Evolutionary conservation across 495 filamentous ascomycete genomes (phyloP).

Genomic region (Astrothelium subdiscretum): DNA sequence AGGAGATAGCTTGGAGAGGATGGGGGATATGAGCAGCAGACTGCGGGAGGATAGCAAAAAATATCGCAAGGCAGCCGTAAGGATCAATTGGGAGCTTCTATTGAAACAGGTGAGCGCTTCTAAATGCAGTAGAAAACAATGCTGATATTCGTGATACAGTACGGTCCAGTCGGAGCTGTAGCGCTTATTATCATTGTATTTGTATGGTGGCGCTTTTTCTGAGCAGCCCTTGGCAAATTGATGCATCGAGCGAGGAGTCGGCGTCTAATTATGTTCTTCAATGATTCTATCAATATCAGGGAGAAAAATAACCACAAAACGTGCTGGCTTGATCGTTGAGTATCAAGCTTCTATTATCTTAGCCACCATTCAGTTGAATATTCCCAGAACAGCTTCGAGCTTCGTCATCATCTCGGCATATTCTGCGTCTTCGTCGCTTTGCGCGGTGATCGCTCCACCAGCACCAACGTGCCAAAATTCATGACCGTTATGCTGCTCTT

Average conservation of each 20-base stretch:
- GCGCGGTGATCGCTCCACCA: conserved; percentile 73
- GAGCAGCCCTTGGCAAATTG: conserved; percentile 4
- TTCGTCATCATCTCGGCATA: conserved; percentile 88
- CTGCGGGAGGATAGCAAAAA: conserved; percentile 87
- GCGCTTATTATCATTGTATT: conserved; percentile 72
- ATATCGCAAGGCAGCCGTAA: conserved; percentile 82
- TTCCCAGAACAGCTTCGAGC: conserved; percentile 52
- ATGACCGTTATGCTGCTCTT: conserved; percentile 28
- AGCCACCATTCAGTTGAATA: conserved; percentile 6
- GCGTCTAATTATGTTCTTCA: background rate
- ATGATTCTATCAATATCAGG: background rate
- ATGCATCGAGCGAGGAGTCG: background rate
- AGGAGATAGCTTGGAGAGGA: conserved; percentile 88
- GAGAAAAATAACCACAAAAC: background rate
- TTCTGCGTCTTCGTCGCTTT: conserved; percentile 68
- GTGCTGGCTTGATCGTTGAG: background rate
- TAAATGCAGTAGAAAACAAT: background rate
- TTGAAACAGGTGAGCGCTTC: conserved; percentile 64
- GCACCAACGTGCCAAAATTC: conserved; percentile 75
- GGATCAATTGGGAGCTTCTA: conserved; percentile 97
- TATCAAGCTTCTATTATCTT: background rate
- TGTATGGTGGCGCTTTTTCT: conserved; percentile 91
- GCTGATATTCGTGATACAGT: conserved; percentile 35
- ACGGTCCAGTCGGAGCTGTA: conserved; percentile 74
- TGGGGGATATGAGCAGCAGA: conserved; percentile 85